Evolutionary conservation across 2,329 filamentous ascomycete species (phyloP), one percentile per base, ranked within the genome.

Genomic region (Pseudogymnoascus sp.): DNA sequence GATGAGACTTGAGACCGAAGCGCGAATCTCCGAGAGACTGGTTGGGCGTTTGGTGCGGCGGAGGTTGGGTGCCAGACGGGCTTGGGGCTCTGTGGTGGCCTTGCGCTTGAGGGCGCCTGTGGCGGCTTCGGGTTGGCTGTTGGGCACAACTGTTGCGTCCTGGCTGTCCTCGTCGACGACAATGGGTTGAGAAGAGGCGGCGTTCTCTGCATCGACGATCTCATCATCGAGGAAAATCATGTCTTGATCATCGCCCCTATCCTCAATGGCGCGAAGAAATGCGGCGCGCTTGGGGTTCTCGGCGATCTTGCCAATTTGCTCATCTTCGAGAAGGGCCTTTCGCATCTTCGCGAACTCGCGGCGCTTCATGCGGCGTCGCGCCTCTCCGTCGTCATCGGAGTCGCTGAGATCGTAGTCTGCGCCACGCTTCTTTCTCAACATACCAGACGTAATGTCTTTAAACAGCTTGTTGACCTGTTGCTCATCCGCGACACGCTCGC

Each of bases 331-430:
- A 7, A 99, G 81, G 5, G 92, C 89, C 73, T 91, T 92, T 62
- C 92, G 88, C 88, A 96, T 95, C 76, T 90, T 90, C 36, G 89
- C 89, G 74, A 96, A 96, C 70, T 97, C 90, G 39, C 87, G 83
- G 60, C 91, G 87, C 79, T 95, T 96, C 78, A 88, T 86, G 59
- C 90, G 86, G 52, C 89, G 85, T 48, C 86, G 84, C 31, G 88
- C 84, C 69, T 93, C 89, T 15, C 88, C 85, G 65, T 89, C 91
- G 68, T 97, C 93, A 67, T 97, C 93, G 2, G 90, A 93, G 72
- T 97, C 94, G 4, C 91, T 92, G 21, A 96, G 82, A 68, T 93
- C 89, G 65, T 92, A 87, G 68, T 92, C 89, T 72, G 89, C 82
- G 65, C 87, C 89, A 71, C 84, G 87, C 72, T 95, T 93, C 65